Base-by-base conservation (phyloP, 192 early-diverging fungal species). In the Chytriomyces sp. region DNA sequence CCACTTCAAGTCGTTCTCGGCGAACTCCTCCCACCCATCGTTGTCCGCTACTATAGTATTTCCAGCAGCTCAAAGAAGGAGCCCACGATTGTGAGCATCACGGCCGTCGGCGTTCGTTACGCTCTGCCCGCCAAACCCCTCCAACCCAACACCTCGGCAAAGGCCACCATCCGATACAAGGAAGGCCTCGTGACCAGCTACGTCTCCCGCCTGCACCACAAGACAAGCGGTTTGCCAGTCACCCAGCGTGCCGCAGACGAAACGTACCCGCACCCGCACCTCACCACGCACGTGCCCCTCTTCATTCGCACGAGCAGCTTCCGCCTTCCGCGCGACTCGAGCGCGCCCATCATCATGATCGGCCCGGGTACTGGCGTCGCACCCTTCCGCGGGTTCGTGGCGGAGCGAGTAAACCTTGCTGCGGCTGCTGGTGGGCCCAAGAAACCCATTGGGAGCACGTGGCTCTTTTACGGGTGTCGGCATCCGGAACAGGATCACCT, bases 321-420 rank as follows among this genome's bases (percentile, higher is more conserved):
- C 86, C 90, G 93, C 52, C 84, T 99, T 56, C 98, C 98, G n/a
- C 77, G 85, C 30, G 91, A 95, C 72, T 75, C 84, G 44, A 68
- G 82, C 6, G 74, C 88, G 10, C 98, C 98, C 19, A 80, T 99
- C 68, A 87, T 99, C 36, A 99, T 99, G 98, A 65, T 99, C 36
- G 98, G 98, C 0, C 98, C 98, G n/a, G 98, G 98, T 53, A 99
- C 98, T 3, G 98, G 98, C 52, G 92, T 99, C 39, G 98, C 98
- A 19, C 98, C 98, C 31, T 98, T 99, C 91, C 88, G 98, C 53
- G 98, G 91, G 3, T 99, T 99, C 73, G 76, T 98, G 10, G 89
- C 91, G 61, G 98, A 99, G 74, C 93, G 98, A 57, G 88, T 91
- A 3, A 72, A 80, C 39, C n/a, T n/a, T n/a, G 59, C 74, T 52